phyloP scores from a whole-genome alignment of 805 yeast genomes.

The Kregervanrija fluxuum region DNA sequence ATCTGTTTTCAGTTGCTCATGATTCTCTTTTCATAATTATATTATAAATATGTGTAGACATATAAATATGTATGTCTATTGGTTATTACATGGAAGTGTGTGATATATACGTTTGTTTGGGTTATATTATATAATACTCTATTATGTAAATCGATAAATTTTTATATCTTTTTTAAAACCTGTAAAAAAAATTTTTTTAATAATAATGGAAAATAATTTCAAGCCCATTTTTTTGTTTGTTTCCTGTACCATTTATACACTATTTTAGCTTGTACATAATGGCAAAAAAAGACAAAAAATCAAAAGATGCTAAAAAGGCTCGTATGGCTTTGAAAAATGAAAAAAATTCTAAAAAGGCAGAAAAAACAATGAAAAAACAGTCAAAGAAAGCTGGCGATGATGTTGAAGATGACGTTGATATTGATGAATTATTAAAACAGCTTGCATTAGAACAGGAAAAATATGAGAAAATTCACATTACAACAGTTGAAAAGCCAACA shows the following conservation, averaged over 20 bases:
- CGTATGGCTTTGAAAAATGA: constrained; percentile 75
- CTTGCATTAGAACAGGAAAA: constrained; percentile 74
- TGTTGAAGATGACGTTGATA: constrained; percentile 74
- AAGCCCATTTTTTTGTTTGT: not conserved
- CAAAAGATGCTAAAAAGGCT: constrained; percentile 88
- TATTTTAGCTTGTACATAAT: constrained; percentile 28
- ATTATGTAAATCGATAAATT: not conserved
- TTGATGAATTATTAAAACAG: constrained; percentile 74
- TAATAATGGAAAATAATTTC: not conserved
- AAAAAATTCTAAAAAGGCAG: constrained; percentile 71
- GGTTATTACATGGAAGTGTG: no score
- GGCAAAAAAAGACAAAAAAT: constrained; percentile 83
- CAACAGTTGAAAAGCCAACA: constrained; percentile 51
- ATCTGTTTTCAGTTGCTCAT: constrained; percentile 2
- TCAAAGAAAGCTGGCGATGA: constrained; percentile 74
- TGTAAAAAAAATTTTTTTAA: not conserved
- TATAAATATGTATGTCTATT: no score
- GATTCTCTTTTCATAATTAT: not conserved
- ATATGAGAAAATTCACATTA: constrained; percentile 64
- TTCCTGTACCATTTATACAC: not conserved
- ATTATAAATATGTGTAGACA: no score
- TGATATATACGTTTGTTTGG: no score
- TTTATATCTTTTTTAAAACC: not conserved
- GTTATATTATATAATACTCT: no score
- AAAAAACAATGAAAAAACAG: constrained; percentile 59